Evolutionary conservation across 169 alveolate species (phyloP), one percentile per base, ranked within the genome.

Genomic region (Cytauxzoon felis): DNA sequence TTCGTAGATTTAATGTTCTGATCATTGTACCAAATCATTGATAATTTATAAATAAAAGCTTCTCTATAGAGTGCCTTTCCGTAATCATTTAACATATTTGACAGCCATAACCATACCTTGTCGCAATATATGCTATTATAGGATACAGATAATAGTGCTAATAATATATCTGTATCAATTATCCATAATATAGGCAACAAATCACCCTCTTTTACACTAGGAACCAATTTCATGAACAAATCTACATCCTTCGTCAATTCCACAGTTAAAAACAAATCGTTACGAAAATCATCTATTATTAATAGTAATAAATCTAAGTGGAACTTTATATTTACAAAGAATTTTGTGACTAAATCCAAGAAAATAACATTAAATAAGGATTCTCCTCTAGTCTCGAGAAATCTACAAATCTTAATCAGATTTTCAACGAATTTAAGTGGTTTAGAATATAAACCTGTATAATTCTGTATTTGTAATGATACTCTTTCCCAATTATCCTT

Each of bases 301-400:
- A 61, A 32, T 23, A 73, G 68, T 30, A 73, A 56, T 36, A 73
- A 49, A 34, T 73, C 84, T 27, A 65, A 70, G 38, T 73, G 84
- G 50, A 73, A 73, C 30, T 24, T 32, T 13, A 72, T 64, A 45
- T 73, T 73, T 16, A 65, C 30, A 26, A 50, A 73, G 59, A 50
- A 43, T 21, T 59, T 21, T 1, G 84, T 63, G 1, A 73, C 41
- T 11, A 73, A 41, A 29, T 54, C 43, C 23, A 54, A 45, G 57
- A 57, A 73, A 32, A 23, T 51, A 3, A 40, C 72, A 56, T 56
- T 21, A 21, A 56, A 32, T n/a, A 61, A 64, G n/a, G 53, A 34
- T 24, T 73, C 84, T 0, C 62, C 24, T 19, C 65, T 63, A 50
- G 69, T 57, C 24, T 67, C 78, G 32, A 73, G 57, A 24, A 38